These are phyloP conservation scores for Glycine tomentella DNA, from an alignment of 306 rosid species.

Conservation along the genomic window DNA sequence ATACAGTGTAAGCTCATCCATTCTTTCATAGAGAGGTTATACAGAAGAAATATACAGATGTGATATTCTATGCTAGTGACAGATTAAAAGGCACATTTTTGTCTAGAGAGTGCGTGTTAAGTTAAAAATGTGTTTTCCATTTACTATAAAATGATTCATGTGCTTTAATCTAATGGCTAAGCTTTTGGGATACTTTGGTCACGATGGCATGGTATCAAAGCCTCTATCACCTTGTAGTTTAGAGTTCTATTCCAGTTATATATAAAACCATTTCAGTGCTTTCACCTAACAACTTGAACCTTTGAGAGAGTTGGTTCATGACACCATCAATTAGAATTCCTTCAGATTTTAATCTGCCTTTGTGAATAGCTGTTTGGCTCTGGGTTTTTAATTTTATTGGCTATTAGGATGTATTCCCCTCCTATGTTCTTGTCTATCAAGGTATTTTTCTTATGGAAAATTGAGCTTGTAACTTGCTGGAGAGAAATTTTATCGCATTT, in stretches of 20 bases:
- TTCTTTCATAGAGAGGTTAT: slow-evolving; percentile 34
- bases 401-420: slow-evolving; percentile 23
- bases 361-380: slow-evolving; percentile 13
- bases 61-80: slow-evolving; percentile 31
- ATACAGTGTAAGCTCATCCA: slow-evolving; percentile 72
- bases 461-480: slow-evolving; percentile 12
- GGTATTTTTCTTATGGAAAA: slow-evolving; percentile 15
- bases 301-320: slow-evolving; percentile 21
- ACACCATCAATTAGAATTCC: neutral
- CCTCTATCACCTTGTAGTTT: neutral
- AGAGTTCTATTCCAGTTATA: neutral
- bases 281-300: neutral
- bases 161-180: slow-evolving; percentile 14
- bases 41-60: slow-evolving; percentile 29
- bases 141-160: neutral
- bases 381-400: neutral
- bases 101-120: neutral
- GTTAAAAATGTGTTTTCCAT: slow-evolving; percentile 18
- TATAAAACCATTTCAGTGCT: slow-evolving; percentile 23
- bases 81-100: slow-evolving; percentile 28
- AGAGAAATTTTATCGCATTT: slow-evolving; percentile 30
- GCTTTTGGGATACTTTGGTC: slow-evolving; percentile 1
- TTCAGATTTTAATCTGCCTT: neutral
- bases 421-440: neutral
- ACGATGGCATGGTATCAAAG: neutral